phyloP scores from a whole-genome alignment of 441 rosid species.

The Aquilaria agallochum region DNA sequence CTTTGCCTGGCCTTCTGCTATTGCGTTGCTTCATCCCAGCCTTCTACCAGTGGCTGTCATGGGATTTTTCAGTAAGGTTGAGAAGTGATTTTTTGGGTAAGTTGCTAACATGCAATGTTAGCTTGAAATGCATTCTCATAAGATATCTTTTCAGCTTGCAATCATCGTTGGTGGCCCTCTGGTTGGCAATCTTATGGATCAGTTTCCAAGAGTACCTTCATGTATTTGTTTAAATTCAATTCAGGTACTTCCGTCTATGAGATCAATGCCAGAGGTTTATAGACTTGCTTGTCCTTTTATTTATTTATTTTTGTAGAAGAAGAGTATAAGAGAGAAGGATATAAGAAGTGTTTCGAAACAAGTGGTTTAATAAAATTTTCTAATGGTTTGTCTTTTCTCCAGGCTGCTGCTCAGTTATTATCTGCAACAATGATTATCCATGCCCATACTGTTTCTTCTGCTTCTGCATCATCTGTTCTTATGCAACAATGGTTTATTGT shows the following conservation, averaged over 20 bases:
- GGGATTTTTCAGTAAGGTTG: conserved; percentile 77
- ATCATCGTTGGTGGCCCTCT: conserved; percentile 84
- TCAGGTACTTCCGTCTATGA: conserved; percentile 45
- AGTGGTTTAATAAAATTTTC: not conserved
- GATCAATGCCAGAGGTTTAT: not conserved
- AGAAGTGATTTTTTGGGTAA: conserved; percentile 6
- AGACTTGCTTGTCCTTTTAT: too few relatives aligned
- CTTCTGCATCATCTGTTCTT: conserved; percentile 58
- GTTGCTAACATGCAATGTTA: not conserved
- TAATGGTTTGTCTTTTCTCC: conserved; percentile 21
- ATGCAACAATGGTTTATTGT: conserved; percentile 77
- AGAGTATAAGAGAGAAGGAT: not conserved
- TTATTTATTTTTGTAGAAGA: not conserved
- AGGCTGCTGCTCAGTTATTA: conserved; percentile 84
- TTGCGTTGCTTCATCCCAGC: conserved; percentile 90
- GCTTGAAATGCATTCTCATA: conserved; percentile 6
- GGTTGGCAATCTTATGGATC: conserved; percentile 87
- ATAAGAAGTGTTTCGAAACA: not conserved
- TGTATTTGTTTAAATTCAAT: conserved; percentile 62
- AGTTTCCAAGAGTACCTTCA: conserved; percentile 85
- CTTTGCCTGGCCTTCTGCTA: conserved; percentile 96
- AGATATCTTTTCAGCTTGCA: conserved; percentile 36
- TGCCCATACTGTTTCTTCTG: conserved; percentile 52
- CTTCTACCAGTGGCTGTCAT: conserved; percentile 92
- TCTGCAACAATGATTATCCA: conserved; percentile 84